phyloP scores from a whole-genome alignment of 139 green algal species.

The Chlorella ohadii region DNA sequence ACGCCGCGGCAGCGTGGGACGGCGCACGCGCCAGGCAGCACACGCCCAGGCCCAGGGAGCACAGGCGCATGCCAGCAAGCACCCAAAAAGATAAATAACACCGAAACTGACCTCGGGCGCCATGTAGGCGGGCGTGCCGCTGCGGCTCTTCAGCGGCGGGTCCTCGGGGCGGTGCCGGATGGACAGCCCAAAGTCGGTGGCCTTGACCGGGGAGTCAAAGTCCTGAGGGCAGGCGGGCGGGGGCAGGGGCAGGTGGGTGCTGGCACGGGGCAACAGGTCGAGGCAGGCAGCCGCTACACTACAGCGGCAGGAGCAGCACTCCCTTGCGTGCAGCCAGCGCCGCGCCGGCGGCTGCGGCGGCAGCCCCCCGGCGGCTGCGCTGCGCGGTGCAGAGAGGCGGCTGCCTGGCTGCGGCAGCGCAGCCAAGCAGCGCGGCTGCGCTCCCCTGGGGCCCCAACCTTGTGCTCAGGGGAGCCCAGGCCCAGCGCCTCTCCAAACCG shows the following conservation, averaged over 20 bases:
- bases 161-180: conserved; percentile 83
- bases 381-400: too few relatives aligned
- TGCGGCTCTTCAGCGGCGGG: conserved; percentile 76
- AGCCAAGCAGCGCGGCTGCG: background rate
- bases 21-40: too few relatives aligned
- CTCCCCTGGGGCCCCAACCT: background rate
- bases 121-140: conserved; percentile 93
- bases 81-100: too few relatives aligned
- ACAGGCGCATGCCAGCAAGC: background rate
- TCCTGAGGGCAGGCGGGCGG: conserved; percentile 35
- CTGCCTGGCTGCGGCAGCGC: background rate
- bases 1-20: too few relatives aligned
- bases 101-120: conserved; percentile 72
- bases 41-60: too few relatives aligned
- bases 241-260: background rate
- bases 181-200: conserved; percentile 90
- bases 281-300: too few relatives aligned
- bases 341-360: too few relatives aligned
- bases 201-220: conserved; percentile 75
- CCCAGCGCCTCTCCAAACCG: conserved; percentile 24
- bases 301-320: too few relatives aligned
- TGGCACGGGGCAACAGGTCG: too few relatives aligned
- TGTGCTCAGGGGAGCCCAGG: background rate
- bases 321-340: too few relatives aligned
- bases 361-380: background rate